These are phyloP conservation scores for Solanum infundibuliforme DNA, from an alignment of 257 asterid species.

Conservation along the genomic window DNA sequence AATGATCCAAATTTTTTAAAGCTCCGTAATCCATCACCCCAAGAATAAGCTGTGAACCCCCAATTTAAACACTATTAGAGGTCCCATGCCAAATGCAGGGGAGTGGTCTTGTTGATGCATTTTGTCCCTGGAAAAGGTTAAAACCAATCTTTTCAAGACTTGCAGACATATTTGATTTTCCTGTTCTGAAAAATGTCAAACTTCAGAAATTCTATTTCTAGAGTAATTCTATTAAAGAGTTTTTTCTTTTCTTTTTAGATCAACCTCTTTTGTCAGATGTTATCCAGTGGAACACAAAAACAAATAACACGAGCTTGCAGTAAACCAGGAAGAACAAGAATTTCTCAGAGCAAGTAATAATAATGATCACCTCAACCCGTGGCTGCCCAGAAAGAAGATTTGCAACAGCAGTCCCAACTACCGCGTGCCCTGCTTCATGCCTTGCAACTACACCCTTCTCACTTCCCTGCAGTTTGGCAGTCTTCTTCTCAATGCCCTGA, in stretches of 20 bases:
- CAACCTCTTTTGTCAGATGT: neutral
- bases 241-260: neutral
- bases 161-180: neutral
- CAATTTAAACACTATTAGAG: neutral
- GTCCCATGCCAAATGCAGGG: neutral
- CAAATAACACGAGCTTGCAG: neutral
- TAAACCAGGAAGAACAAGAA: neutral
- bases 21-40: neutral
- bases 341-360: neutral
- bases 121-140: neutral
- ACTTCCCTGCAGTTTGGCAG: constrained; percentile 77
- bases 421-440: constrained; percentile 99
- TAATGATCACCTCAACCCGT: constrained; percentile 73
- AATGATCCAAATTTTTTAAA: neutral
- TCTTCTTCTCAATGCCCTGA: constrained; percentile 98
- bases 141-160: neutral
- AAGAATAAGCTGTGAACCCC: neutral
- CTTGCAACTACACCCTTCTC: constrained; percentile 99
- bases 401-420: constrained; percentile 98
- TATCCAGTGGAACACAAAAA: neutral
- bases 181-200: neutral
- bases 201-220: neutral
- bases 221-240: neutral
- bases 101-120: neutral
- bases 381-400: constrained; percentile 94